A percentile compares a stretch with the other conserved stretches of the same genome.
These are phyloP conservation scores for Prosopis cineraria DNA, from an alignment of 306 rosid genomes.

Conservation along the genomic window DNA sequence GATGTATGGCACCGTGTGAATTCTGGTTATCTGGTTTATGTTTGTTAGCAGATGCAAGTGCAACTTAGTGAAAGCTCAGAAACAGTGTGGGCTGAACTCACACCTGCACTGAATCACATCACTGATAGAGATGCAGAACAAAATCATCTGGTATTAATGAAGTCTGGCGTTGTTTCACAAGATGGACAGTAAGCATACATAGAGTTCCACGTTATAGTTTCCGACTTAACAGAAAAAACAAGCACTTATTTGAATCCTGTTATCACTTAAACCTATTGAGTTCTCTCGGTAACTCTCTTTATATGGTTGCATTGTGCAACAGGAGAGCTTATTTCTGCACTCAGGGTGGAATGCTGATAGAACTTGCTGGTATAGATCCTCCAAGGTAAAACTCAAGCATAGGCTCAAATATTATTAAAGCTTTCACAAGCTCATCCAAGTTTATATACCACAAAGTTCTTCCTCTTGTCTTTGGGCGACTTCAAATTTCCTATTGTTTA, in stretches of 20 bases:
- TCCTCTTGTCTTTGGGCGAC: neutral
- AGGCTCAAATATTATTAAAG: neutral
- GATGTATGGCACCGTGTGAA: slow-evolving; percentile 4
- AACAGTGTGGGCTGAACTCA: slow-evolving; percentile 69
- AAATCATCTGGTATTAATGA: slow-evolving; percentile 41
- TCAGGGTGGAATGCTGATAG: slow-evolving; percentile 65
- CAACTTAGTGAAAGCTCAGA: slow-evolving; percentile 69
- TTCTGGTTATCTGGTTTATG: slow-evolving; percentile 3
- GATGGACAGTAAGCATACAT: slow-evolving; percentile 70
- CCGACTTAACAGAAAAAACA: slow-evolving; percentile 22
- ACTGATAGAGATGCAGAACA: slow-evolving; percentile 48
- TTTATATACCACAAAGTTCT: neutral
- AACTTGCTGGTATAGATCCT: slow-evolving; percentile 63
- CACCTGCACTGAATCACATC: slow-evolving; percentile 50
- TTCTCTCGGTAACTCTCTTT: slow-evolving; percentile 24
- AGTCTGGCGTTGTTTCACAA: slow-evolving; percentile 67
- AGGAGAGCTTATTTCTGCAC: slow-evolving; percentile 86
- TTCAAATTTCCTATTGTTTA: neutral
- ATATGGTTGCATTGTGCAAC: slow-evolving; percentile 37
- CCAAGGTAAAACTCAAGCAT: slow-evolving; percentile 68
- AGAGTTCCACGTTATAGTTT: neutral
- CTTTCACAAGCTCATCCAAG: neutral
- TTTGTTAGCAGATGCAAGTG: slow-evolving; percentile 65
- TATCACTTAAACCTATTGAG: slow-evolving; percentile 17
- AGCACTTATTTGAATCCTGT: slow-evolving; percentile 25